These are phyloP conservation scores for Streptanthus diversifolius DNA, from an alignment of 345 rosid species.

Conservation along the genomic window DNA sequence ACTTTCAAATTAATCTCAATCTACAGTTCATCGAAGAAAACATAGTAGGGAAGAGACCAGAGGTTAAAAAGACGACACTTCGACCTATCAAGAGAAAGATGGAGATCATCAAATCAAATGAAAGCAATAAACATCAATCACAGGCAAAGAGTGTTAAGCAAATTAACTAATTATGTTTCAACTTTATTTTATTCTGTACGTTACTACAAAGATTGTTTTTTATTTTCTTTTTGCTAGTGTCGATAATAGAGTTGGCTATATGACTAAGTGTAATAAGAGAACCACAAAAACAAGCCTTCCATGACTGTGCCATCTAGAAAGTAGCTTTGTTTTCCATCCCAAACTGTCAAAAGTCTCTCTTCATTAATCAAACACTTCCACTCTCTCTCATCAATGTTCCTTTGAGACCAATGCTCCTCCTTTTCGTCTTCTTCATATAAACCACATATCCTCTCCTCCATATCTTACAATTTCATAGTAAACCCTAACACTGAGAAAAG, in stretches of 20 bases:
- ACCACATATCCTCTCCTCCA: slow-evolving; percentile 22
- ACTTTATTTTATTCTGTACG: background rate
- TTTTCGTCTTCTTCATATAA: slow-evolving; percentile 25
- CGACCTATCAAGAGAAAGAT: slow-evolving; percentile 16
- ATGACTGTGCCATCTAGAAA: slow-evolving; percentile 49
- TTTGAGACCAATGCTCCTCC: slow-evolving; percentile 21
- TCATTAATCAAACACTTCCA: slow-evolving; percentile 24
- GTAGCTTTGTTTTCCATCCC: slow-evolving; percentile 45
- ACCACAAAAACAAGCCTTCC: slow-evolving; percentile 45
- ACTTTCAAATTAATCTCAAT: background rate
- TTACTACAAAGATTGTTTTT: background rate
- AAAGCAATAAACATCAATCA: slow-evolving; percentile 35
- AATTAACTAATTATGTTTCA: background rate
- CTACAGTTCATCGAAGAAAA: slow-evolving; percentile 8
- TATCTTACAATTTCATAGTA: slow-evolving; percentile 11
- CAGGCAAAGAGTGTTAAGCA: slow-evolving; percentile 34
- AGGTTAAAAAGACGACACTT: slow-evolving; percentile 11
- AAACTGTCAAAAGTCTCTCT: slow-evolving; percentile 40
- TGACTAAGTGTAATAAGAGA: slow-evolving; percentile 35
- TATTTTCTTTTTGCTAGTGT: background rate
- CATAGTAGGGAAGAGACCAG: slow-evolving; percentile 22
- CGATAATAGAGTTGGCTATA: slow-evolving; percentile 39
- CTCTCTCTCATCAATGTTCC: slow-evolving; percentile 14
- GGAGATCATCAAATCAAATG: slow-evolving; percentile 33
- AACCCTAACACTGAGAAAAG: slow-evolving; percentile 12